Conservation (phyloP, 2,329 filamentous ascomycete species). For the Intubia oerlemansii region DNA sequence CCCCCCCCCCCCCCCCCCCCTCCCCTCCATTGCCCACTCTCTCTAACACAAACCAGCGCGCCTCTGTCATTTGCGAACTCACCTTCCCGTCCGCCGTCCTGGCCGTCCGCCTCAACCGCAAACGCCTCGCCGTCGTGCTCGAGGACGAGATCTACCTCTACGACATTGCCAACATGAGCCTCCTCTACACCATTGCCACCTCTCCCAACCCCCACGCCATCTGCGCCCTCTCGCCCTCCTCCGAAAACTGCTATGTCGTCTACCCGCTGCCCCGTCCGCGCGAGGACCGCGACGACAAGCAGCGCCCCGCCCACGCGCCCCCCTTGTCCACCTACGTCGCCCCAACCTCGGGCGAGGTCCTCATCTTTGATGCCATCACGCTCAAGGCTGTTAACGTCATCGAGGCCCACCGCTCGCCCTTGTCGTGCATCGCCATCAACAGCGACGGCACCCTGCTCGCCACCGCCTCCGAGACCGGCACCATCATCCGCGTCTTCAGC, state of each 20-base stretch:
- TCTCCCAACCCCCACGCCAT: conserved; percentile 85
- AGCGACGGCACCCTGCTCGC: conserved; percentile 80
- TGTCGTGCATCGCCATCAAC: conserved; percentile 82
- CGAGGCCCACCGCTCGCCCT: conserved; percentile 77
- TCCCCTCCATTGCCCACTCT: background rate
- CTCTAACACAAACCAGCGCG: conserved; percentile 22
- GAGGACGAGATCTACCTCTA: conserved; percentile 97
- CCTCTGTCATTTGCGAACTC: conserved; percentile 87
- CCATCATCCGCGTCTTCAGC: conserved; percentile 89
- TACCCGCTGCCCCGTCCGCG: conserved; percentile 68
- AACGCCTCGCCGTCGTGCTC: conserved; percentile 77
- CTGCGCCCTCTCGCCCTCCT: conserved; percentile 80
- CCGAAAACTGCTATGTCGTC: conserved; percentile 86
- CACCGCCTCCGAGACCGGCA: conserved; percentile 92
- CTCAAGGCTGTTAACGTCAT: conserved; percentile 89
- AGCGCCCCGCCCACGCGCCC: conserved; percentile 61
- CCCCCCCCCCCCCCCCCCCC: no score
- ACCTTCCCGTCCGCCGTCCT: conserved; percentile 95
- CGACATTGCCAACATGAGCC: conserved; percentile 96
- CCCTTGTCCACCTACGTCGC: conserved; percentile 58
- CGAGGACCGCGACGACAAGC: conserved; percentile 32
- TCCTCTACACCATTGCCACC: conserved; percentile 79
- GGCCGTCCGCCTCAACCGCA: conserved; percentile 82
- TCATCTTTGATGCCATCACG: conserved; percentile 78
- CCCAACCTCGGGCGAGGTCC: conserved; percentile 74